phyloP scores from a whole-genome alignment of 768 basidiomycete species.

The Arthromyces matolae region DNA sequence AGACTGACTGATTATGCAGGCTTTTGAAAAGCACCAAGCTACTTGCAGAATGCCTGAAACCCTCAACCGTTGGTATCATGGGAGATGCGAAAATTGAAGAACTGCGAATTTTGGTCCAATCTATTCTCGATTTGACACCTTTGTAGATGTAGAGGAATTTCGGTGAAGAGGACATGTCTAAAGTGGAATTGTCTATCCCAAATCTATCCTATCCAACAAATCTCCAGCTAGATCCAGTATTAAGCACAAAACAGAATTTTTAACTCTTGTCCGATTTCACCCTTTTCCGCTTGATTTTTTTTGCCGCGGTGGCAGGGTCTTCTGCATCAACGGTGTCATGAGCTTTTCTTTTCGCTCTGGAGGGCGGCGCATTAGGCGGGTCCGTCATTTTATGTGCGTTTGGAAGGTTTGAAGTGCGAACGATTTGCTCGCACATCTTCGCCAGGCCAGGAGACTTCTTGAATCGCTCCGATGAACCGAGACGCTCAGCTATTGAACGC shows the following conservation, averaged over 20 bases:
- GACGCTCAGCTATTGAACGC: constrained; percentile 40
- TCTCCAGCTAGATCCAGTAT: no score
- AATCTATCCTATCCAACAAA: no score
- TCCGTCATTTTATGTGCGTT: constrained; percentile 13
- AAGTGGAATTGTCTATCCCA: no score
- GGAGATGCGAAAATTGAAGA: constrained; percentile 4
- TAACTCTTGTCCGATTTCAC: constrained; percentile 34
- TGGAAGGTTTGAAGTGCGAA: constrained; percentile 19
- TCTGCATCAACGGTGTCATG: constrained; percentile 23
- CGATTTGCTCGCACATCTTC: constrained; percentile 63
- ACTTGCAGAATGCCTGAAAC: constrained; percentile 5
- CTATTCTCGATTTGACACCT: constrained; percentile 9
- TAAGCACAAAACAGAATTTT: not conserved
- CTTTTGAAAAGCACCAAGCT: constrained; percentile 12
- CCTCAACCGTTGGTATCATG: not conserved
- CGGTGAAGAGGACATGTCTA: no score
- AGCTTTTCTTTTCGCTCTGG: constrained; percentile 37
- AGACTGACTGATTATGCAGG: not conserved
- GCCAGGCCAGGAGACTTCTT: constrained; percentile 58
- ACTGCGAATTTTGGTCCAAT: constrained; percentile 9
- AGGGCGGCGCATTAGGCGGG: constrained; percentile 11
- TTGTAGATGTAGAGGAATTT: no score
- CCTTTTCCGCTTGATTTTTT: constrained; percentile 41
- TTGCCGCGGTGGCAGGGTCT: constrained; percentile 16
- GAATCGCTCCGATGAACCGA: constrained; percentile 56